Conservation (phyloP, 225 moss, liverwort and hornwort genomes). For the Physcomitrellopsis africana region DNA sequence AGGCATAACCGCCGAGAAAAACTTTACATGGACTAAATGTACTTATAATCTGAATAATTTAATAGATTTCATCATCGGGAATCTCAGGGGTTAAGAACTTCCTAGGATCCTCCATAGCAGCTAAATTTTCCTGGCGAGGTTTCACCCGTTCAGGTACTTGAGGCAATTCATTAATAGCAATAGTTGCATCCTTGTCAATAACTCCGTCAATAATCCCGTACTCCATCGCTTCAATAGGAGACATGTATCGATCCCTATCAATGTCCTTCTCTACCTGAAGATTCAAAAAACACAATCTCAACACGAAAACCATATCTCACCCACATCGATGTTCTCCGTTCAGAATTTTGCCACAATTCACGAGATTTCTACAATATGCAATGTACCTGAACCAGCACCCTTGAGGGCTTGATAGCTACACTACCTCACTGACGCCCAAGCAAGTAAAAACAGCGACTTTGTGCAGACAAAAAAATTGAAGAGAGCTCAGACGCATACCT, state of each 20-base stretch:
- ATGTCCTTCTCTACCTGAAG: conserved; percentile 87
- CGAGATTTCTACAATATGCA: neutral
- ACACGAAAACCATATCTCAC: conserved; percentile 13
- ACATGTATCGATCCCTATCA: conserved; percentile 98
- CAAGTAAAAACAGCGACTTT: neutral
- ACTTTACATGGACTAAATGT: conserved; percentile 19
- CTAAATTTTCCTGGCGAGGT: conserved; percentile 68
- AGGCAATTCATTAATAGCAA: conserved; percentile 58
- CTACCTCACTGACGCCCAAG: neutral
- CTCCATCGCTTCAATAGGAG: conserved; percentile 97
- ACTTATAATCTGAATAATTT: conserved; percentile 33
- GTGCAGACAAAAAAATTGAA: neutral
- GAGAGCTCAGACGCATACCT: conserved; percentile 36
- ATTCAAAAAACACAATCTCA: conserved; percentile 17
- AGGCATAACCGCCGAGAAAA: conserved; percentile 2
- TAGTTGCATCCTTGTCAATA: conserved; percentile 90
- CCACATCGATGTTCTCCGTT: neutral
- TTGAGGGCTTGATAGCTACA: conserved; percentile 4
- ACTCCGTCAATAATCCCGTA: conserved; percentile 93
- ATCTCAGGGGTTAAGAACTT: conserved; percentile 92
- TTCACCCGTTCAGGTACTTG: conserved; percentile 73
- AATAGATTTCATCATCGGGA: conserved; percentile 92
- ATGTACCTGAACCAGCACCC: conserved; percentile 7
- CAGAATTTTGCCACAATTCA: neutral
- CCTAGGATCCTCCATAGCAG: conserved; percentile 80